Evolutionary conservation across 441 rosid genomes (phyloP).

Genomic region (Pelargonium myrrhifolium): DNA sequence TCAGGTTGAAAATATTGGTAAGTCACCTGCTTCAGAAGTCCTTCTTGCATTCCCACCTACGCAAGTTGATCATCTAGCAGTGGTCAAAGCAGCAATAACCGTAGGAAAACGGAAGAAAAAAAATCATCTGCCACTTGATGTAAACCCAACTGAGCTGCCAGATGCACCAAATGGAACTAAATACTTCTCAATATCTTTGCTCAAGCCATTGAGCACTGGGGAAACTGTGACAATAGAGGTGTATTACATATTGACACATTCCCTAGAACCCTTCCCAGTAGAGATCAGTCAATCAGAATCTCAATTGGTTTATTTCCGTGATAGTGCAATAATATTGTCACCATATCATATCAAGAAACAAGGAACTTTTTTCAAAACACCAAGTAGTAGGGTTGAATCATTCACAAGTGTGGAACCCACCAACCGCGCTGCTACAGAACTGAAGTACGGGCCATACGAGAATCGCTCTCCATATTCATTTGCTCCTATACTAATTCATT

Average conservation of each 20-base stretch:
- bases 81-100: constrained; percentile 62
- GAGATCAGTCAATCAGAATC: constrained; percentile 92
- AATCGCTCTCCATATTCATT: constrained; percentile 59
- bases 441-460: constrained; percentile 88
- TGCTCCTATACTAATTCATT: constrained; percentile 75
- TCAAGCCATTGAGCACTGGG: constrained; percentile 50
- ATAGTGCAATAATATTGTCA: constrained; percentile 68
- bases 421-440: constrained; percentile 58
- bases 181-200: constrained; percentile 45
- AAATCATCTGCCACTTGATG: constrained; percentile 49
- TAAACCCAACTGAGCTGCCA: constrained; percentile 55
- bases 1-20: constrained; percentile 77
- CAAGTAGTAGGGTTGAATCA: constrained; percentile 75
- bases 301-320: constrained; percentile 78
- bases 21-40: constrained; percentile 50
- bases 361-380: constrained; percentile 64
- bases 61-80: constrained; percentile 56
- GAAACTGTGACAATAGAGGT: constrained; percentile 70
- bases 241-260: constrained; percentile 67
- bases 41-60: constrained; percentile 82
- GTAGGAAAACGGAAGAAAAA: constrained; percentile 73
- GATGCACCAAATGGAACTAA: constrained; percentile 73
- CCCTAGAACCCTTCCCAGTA: constrained; percentile 81
- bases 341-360: constrained; percentile 78
- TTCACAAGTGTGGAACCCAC: constrained; percentile 81